These are phyloP conservation scores for Aspergillus indologenus DNA, from an alignment of 495 filamentous ascomycete genomes.

Conservation along the genomic window DNA sequence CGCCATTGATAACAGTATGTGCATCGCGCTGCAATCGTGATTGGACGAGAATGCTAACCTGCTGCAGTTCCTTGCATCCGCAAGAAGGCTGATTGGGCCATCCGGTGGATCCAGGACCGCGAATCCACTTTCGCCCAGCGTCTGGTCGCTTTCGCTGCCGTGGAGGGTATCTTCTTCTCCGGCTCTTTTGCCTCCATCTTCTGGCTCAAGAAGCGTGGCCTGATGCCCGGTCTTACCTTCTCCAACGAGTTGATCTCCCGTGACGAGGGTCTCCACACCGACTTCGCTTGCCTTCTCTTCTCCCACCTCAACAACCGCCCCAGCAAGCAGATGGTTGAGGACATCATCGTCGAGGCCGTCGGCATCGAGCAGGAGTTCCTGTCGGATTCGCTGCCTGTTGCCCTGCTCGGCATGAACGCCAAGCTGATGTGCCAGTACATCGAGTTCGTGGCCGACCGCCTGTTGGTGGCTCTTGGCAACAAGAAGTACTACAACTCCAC, in stretches of 20 bases:
- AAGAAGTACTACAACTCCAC: constrained; percentile 85
- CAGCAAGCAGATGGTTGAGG: constrained; percentile 70
- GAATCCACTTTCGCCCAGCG: constrained; percentile 92
- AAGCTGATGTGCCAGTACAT: constrained; percentile 99
- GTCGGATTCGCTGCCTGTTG: constrained; percentile 88
- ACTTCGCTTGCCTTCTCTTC: constrained; percentile 97
- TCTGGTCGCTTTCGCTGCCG: constrained; percentile 93
- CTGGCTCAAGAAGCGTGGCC: constrained; percentile 99
- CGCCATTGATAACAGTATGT: constrained; percentile 91
- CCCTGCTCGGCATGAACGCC: constrained; percentile 94
- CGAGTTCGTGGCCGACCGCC: constrained; percentile 96
- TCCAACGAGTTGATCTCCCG: constrained; percentile 99
- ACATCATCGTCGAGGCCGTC: constrained; percentile 92
- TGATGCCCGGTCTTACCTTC: constrained; percentile 98
- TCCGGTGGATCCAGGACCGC: constrained; percentile 89
- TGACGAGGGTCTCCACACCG: constrained; percentile 98
- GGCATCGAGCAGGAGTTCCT: constrained; percentile 96
- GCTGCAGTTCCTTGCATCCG: constrained; percentile 80
- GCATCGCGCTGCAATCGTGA: background rate
- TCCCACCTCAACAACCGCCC: constrained; percentile 91
- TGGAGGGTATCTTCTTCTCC: constrained; percentile 99
- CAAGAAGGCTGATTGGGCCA: constrained; percentile 97
- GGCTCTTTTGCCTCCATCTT: constrained; percentile 99
- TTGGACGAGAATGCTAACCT: constrained; percentile 26
- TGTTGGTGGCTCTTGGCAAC: constrained; percentile 88